Evolutionary conservation across 2,329 filamentous ascomycete genomes (phyloP).

Genomic region (Penicillium oxalicum): DNA sequence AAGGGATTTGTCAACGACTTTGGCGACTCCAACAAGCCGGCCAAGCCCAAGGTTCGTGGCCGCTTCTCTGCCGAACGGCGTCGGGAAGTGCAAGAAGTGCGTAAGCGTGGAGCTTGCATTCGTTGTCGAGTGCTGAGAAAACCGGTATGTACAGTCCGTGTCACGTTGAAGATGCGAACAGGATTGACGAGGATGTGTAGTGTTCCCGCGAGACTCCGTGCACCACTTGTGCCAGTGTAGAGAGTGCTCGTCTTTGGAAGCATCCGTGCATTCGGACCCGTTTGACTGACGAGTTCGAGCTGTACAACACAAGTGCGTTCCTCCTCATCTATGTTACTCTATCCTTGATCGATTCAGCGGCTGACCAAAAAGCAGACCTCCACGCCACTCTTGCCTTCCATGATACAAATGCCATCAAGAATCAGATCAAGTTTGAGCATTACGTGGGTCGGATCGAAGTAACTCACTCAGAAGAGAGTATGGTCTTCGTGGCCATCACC

Average conservation of each 20-base stretch:
- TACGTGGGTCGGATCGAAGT: slow-evolving; percentile 50
- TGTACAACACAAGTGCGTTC: slow-evolving; percentile 48
- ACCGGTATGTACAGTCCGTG: slow-evolving; percentile 34
- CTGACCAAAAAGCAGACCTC: slow-evolving; percentile 33
- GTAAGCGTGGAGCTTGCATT: slow-evolving; percentile 56
- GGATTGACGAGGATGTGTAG: slow-evolving; percentile 14
- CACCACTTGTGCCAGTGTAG: slow-evolving; percentile 53
- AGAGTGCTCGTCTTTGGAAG: slow-evolving; percentile 57
- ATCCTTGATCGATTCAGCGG: background rate
- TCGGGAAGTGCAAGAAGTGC: slow-evolving; percentile 54
- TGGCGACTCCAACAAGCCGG: slow-evolving; percentile 36
- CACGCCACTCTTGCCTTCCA: slow-evolving; percentile 50
- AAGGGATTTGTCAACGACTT: slow-evolving; percentile 39
- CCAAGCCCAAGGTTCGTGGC: slow-evolving; percentile 47
- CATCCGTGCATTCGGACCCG: slow-evolving; percentile 54
- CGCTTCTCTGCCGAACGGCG: slow-evolving; percentile 53
- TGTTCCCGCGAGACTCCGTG: slow-evolving; percentile 58
- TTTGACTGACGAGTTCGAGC: slow-evolving; percentile 52
- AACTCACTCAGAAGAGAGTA: slow-evolving; percentile 50
- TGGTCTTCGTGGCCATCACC: slow-evolving; percentile 45
- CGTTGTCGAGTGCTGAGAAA: slow-evolving; percentile 61
- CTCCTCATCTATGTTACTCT: background rate
- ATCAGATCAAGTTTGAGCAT: slow-evolving; percentile 44
- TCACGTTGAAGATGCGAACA: background rate
- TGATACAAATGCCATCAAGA: slow-evolving; percentile 45